phyloP scores from a whole-genome alignment of 75 land plant species.

The Pinus taeda region DNA sequence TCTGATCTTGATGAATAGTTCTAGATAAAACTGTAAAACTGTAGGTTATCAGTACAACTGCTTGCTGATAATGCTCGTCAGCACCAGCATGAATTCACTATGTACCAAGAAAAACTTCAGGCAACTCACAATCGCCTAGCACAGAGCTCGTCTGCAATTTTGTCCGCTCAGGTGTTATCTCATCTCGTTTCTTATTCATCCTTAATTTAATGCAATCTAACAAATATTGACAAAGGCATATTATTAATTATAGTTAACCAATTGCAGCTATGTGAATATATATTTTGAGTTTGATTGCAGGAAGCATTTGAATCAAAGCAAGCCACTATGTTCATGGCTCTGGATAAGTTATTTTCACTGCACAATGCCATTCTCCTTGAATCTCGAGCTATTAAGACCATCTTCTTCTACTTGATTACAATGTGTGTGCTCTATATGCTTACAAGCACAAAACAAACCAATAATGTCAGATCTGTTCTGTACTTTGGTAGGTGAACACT shows the following conservation, averaged over 20 bases:
- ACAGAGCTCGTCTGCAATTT: slow-evolving; percentile 58
- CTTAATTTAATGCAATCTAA: not conserved
- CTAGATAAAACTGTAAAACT: slow-evolving; percentile 1
- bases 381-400: slow-evolving; percentile 60
- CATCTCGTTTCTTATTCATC: not conserved
- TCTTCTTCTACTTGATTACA: slow-evolving; percentile 51
- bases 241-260: not conserved
- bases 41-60: slow-evolving; percentile 42
- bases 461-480: slow-evolving; percentile 46
- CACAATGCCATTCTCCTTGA: slow-evolving; percentile 70
- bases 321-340: slow-evolving; percentile 57
- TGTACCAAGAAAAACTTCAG: slow-evolving; percentile 58
- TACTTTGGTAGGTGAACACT: slow-evolving; percentile 55
- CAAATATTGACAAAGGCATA: not conserved
- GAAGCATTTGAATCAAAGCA: slow-evolving; percentile 64
- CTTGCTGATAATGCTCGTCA: slow-evolving; percentile 51
- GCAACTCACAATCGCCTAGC: slow-evolving; percentile 53
- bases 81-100: slow-evolving; percentile 68
- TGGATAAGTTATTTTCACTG: slow-evolving; percentile 73
- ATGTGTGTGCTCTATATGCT: slow-evolving; percentile 69
- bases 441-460: slow-evolving; percentile 80
- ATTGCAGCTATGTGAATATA: not conserved
- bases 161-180: slow-evolving; percentile 68
- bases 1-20: not conserved
- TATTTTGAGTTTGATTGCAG: slow-evolving; percentile 18